Conservation (phyloP, 257 asterid species). For the Thymus mandschuricus region DNA sequence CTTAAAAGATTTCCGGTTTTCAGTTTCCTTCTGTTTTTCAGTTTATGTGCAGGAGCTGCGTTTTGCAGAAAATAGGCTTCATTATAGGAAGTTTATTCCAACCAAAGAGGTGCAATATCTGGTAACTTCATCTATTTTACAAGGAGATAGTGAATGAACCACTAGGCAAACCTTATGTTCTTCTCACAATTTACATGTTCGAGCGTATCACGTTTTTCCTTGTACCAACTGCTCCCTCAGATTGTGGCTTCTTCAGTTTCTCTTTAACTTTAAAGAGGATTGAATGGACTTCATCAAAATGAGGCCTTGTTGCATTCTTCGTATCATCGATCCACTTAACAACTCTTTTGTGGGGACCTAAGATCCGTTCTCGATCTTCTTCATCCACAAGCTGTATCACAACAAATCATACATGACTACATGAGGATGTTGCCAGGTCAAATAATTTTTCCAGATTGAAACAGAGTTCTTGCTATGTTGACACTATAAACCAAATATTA, state of each 20-base stretch:
- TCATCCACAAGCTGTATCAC: constrained; percentile 51
- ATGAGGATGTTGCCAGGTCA: background rate
- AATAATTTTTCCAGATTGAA: background rate
- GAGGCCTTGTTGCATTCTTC: constrained; percentile 60
- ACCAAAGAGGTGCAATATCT: too few relatives aligned
- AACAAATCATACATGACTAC: background rate
- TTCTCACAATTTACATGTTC: constrained; percentile 40
- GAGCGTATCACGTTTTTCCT: constrained; percentile 30
- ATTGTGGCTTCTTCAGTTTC: constrained; percentile 40
- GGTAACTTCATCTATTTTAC: too few relatives aligned
- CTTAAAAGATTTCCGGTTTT: too few relatives aligned
- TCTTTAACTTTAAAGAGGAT: constrained; percentile 49
- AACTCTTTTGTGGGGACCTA: constrained; percentile 59
- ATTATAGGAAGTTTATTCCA: too few relatives aligned
- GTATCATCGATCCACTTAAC: constrained; percentile 64
- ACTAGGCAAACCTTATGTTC: too few relatives aligned
- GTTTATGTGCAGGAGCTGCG: too few relatives aligned
- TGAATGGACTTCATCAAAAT: constrained; percentile 69
- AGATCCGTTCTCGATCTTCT: constrained; percentile 56
- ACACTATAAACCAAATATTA: background rate
- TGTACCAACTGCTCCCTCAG: constrained; percentile 27
- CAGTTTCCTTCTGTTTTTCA: too few relatives aligned
- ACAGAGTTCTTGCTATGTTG: background rate
- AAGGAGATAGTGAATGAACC: too few relatives aligned
- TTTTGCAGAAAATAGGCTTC: too few relatives aligned